Base-by-base conservation (phyloP, 352 stramenopile genomes). In the Globisporangium mamillatum region DNA sequence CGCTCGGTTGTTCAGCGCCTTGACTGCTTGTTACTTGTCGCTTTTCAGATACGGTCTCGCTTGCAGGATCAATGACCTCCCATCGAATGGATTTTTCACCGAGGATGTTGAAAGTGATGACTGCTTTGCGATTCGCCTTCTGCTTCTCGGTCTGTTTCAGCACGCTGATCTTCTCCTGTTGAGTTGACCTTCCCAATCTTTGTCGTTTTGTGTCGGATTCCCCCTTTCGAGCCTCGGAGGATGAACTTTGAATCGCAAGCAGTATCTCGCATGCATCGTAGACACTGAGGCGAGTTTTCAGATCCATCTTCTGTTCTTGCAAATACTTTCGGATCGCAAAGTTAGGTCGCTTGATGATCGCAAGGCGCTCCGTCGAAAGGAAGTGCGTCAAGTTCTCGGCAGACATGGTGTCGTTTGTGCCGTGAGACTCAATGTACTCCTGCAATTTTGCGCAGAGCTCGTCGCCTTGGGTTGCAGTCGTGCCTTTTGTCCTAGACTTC, bases 61-160 rank as follows among this genome's bases (percentile, higher is more conserved):
- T 22, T 9, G 59, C 32, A 18, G 36, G 7, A 57, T 52, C 46
- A 2, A 46, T 32, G 34, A 70, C 46, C 16, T 84, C 72, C 82
- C 82, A 92, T 24, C 74, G 79, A 64, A 91, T 75, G 8, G 69
- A 78, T 46, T 90, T 91, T 58, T 92, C 84, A 4, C 84, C 84
- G 5, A 92, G 73, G 20, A 83, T 73, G 57, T 91, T 92, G 64
- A 89, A 92, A 0, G 77, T 77, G 6, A 92, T 75, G 27, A 91
- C 72, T 8, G 81, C 61, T 34, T 82, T 79, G 12, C 70, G 75
- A 41, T 67, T 64, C 8, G 44, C 29, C 55, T 75, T 59, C 1
- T 61, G 56, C 32, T 73, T 75, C 54, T 86, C 69, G 12, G 63
- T 57, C 12, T 68, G 63, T 66, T 74, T 82, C 63, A 24, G 22